These are phyloP conservation scores for Styphnolobium japonicum DNA, from an alignment of 306 rosid species.

Conservation along the genomic window DNA sequence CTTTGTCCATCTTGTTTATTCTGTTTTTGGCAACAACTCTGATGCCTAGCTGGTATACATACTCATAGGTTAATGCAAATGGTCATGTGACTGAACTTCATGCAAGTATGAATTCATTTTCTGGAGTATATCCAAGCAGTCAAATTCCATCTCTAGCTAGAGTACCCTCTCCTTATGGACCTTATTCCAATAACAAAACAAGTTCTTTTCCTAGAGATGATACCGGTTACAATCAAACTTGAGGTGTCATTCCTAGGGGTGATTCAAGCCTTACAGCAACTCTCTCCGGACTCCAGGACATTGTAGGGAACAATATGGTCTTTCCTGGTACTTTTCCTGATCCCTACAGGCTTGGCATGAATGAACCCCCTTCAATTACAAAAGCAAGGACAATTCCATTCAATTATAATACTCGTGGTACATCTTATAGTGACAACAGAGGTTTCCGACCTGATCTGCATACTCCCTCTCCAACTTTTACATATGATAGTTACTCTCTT, in stretches of 20 bases:
- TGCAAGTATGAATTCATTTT: slow-evolving; percentile 23
- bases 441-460: not conserved
- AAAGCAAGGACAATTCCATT: slow-evolving; percentile 10
- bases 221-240: slow-evolving; percentile 14
- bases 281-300: not conserved
- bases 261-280: not conserved
- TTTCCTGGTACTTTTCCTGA: slow-evolving; percentile 4
- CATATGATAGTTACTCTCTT: slow-evolving; percentile 10
- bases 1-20: not conserved
- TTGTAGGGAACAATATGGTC: not conserved
- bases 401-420: not conserved
- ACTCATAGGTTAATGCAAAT: slow-evolving; percentile 17
- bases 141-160: slow-evolving; percentile 20
- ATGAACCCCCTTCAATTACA: slow-evolving; percentile 20
- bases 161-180: slow-evolving; percentile 10
- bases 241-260: not conserved
- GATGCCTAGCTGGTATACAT: not conserved
- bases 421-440: slow-evolving; percentile 14
- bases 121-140: slow-evolving; percentile 31
- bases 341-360: slow-evolving; percentile 20
- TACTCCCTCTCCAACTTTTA: not conserved
- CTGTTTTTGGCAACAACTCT: slow-evolving; percentile 1
- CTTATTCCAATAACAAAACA: slow-evolving; percentile 7
- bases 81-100: not conserved
- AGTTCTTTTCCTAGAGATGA: slow-evolving; percentile 16